Evolutionary conservation across 257 asterid species (phyloP), one percentile per base, ranked within the genome.

Genomic region (Coffea canephora): DNA sequence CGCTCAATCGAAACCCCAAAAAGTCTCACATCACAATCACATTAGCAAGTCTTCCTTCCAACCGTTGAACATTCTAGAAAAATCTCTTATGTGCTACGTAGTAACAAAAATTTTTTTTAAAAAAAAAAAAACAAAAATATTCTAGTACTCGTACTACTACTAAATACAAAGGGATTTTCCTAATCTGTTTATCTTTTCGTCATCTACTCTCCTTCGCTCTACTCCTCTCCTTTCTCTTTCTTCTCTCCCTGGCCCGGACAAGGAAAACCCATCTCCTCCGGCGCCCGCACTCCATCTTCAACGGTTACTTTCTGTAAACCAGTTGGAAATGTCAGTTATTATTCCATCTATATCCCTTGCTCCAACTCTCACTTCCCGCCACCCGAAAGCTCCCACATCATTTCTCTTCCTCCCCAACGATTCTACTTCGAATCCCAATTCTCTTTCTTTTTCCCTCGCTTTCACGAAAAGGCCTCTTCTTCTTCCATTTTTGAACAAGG

Each of bases 141-240:
- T 31, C 34, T 31, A 0, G 34, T 31, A 31, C 34, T 31, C 34
- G 34, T 31, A 31, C 34, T 31, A 31, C 34, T 31, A 31, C 34
- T 31, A 31, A 31, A 31, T 31, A 1, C 34, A 31, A 31, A 31
- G 34, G 34, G 34, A 31, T 31, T 31, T 31, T 31, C 34, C 34
- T 31, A 31, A 31, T 31, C 34, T 31, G 34, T 31, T 31, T 71
- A 72, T 74, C 82, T 73, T 65, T 52, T 23, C 70, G 49, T 72
- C 77, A 18, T 54, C 77, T 6, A 25, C 70, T 27, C 75, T 27
- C 54, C 69, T 41, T 59, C 74, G 71, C 78, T 83, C 69, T 75
- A 71, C 74, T 80, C 81, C 80, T 78, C 75, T 78, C 75, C 77
- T 77, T 73, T 55, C 64, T 74, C 74, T 80, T 81, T 46, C 46